Evolutionary conservation across 768 basidiomycete species (phyloP).

Genomic region (Leccinum broughii): DNA sequence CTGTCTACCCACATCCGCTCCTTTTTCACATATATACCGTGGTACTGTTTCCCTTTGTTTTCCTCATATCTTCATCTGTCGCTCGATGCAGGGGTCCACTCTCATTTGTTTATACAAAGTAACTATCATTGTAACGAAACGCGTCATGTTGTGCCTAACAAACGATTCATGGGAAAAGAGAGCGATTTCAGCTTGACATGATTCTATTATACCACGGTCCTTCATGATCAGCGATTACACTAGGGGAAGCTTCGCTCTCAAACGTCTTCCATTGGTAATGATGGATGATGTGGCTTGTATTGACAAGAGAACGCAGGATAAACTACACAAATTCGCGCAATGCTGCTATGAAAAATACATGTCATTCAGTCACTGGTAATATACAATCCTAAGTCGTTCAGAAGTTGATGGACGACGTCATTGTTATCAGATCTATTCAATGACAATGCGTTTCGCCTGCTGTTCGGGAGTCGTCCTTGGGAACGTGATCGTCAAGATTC

Average conservation of each 20-base stretch:
- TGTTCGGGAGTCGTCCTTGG: conserved; percentile 41
- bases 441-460: conserved; percentile 42
- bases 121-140: background rate
- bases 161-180: too few species aligned
- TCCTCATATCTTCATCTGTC: background rate
- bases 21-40: background rate
- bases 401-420: background rate
- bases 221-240: background rate
- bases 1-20: background rate
- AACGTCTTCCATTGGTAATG: background rate
- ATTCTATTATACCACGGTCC: too few species aligned
- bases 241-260: background rate
- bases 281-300: background rate
- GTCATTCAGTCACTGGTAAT: background rate
- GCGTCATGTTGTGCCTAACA: background rate
- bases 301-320: background rate
- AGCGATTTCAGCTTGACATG: too few species aligned
- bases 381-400: background rate
- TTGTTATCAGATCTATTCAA: conserved; percentile 1
- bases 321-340: too few species aligned
- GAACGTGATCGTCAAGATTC: conserved; percentile 47
- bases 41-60: background rate
- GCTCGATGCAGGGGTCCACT: background rate
- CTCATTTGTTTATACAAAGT: background rate
- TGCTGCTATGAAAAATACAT: too few species aligned